These are phyloP conservation scores for Closterium sp. DNA, from an alignment of 139 green algal genomes.

Conservation along the genomic window DNA sequence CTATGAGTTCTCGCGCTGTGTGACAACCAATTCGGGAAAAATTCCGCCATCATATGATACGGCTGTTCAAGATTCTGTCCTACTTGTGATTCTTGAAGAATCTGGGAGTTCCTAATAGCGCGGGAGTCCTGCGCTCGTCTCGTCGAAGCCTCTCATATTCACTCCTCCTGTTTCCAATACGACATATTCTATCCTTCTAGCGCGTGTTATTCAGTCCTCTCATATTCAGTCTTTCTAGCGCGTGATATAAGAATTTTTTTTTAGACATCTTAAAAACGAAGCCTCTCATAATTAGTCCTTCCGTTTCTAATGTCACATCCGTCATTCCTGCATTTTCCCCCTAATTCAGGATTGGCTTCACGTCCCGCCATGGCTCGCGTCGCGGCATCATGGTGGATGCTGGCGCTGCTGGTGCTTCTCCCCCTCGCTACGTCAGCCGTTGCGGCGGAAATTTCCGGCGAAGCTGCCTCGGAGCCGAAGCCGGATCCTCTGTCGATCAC, in stretches of 20 bases:
- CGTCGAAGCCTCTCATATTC: too few relatives aligned
- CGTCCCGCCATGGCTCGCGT: neutral
- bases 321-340: neutral
- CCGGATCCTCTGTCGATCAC: neutral
- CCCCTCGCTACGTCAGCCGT: neutral
- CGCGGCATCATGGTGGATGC: neutral
- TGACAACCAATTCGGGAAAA: too few relatives aligned
- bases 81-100: too few relatives aligned
- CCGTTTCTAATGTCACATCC: neutral
- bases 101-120: too few relatives aligned
- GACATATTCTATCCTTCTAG: too few relatives aligned
- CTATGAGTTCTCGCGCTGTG: too few relatives aligned
- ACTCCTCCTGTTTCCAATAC: too few relatives aligned
- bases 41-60: too few relatives aligned
- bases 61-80: too few relatives aligned
- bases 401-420: neutral
- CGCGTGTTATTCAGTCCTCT: too few relatives aligned
- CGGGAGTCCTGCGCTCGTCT: too few relatives aligned
- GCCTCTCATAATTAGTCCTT: neutral
- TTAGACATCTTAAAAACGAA: neutral
- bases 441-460: neutral
- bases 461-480: neutral
- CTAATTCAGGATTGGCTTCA: neutral
- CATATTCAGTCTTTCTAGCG: too few relatives aligned
- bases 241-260: neutral